Evolutionary conservation across 2,329 filamentous ascomycete species (phyloP).

Genomic region (Pseudonectria foliicola): DNA sequence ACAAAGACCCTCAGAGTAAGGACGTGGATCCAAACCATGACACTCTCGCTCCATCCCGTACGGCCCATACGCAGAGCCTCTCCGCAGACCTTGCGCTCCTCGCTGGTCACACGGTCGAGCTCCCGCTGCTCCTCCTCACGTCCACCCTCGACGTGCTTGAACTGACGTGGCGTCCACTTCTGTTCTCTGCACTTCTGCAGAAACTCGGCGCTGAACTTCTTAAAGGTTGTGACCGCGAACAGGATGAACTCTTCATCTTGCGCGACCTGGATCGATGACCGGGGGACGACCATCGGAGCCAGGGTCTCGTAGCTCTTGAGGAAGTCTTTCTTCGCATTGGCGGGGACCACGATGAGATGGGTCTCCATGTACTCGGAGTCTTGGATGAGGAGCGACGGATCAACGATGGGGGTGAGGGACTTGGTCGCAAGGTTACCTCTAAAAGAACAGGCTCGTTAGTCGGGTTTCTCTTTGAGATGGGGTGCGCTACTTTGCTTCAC

Average conservation of each 20-base stretch:
- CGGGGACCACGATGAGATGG: slow-evolving; percentile 84
- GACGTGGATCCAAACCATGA: slow-evolving; percentile 94
- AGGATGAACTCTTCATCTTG: slow-evolving; percentile 86
- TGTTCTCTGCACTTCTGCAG: slow-evolving; percentile 86
- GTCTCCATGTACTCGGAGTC: slow-evolving; percentile 97
- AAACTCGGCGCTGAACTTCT: slow-evolving; percentile 83
- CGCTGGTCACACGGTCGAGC: slow-evolving; percentile 70
- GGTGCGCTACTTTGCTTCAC: slow-evolving; percentile 16
- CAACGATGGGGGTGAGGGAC: slow-evolving; percentile 82
- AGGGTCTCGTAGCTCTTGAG: slow-evolving; percentile 83
- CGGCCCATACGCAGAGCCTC: slow-evolving; percentile 81
- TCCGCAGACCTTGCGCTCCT: slow-evolving; percentile 88
- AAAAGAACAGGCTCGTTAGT: background rate
- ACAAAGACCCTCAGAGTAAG: slow-evolving; percentile 90
- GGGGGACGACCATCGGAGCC: slow-evolving; percentile 85
- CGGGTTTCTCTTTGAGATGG: background rate
- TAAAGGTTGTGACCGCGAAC: slow-evolving; percentile 86
- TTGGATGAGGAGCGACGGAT: slow-evolving; percentile 71
- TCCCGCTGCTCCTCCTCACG: slow-evolving; percentile 85
- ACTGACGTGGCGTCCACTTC: slow-evolving; percentile 92
- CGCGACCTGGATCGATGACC: slow-evolving; percentile 72
- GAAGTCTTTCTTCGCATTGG: slow-evolving; percentile 76
- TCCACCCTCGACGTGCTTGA: slow-evolving; percentile 85
- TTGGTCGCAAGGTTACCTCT: slow-evolving; percentile 92
- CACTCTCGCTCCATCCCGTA: slow-evolving; percentile 91